Base-by-base conservation (phyloP, 2,329 filamentous ascomycete species). In the Penicillium brasilianum region DNA sequence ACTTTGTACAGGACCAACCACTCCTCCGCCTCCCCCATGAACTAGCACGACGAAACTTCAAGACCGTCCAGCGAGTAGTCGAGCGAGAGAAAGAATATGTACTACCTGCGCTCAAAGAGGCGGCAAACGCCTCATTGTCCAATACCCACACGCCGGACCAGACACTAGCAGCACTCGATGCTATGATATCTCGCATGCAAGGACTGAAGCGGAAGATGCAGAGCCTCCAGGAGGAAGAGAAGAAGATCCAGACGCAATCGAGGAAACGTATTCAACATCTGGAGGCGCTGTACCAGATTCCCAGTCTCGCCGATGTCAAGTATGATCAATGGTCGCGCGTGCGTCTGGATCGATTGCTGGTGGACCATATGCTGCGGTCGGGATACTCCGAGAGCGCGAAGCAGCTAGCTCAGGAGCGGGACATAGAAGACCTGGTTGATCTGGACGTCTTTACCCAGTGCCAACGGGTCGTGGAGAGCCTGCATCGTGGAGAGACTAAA, bases 11-110 rank as follows among this genome's bases (percentile, higher is more conserved):
- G 93, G 95, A 99, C 74, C 94, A 98, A 85, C 90, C 94, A 4
- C 90, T 98, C 67, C 88, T 99, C 68, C 92, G 93, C 36, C 87
- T 98, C 22, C 95, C 95, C 18, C 90, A 94, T 78, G 95, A 98
- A 76, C 90, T 97, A 59, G 88, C 96, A 22, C 90, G 93, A 58
- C 94, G 95, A 76, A 98, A 96, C 80, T 96, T 98, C 80, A 95
- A 96, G 71, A 88, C 89, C 3, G 88, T 89, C 46, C 82, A 78
- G 66, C 75, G 79, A 46, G 71, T 78, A 52, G 76, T 82, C 52
- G 81, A 83, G 64, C 76, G 80, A 57, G 81, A 83, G 59, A 76
- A 76, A 63, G 80, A 82, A 64, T 71, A 80, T 66, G 74, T 83
- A 46, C 72, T 82, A 30, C 76, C 79, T 11, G 69, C 81, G 34